Percentiles rank a stretch among this genome's conserved stretches.
These are phyloP conservation scores for Suhomyces sp. DNA, from an alignment of 805 yeast genomes.

Conservation along the genomic window DNA sequence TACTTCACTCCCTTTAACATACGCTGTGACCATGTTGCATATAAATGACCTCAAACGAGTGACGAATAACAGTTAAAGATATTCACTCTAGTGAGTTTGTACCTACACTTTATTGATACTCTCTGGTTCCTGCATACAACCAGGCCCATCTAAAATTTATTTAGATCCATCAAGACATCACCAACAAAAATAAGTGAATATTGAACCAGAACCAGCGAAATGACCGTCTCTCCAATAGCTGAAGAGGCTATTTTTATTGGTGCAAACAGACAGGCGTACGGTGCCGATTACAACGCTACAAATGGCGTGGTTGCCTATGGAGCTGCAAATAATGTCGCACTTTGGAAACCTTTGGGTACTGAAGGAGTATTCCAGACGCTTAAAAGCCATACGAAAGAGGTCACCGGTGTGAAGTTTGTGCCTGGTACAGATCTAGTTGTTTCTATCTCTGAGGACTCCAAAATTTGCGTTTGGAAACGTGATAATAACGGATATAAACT, in stretches of 20 bases:
- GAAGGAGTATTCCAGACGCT: constrained; percentile 55
- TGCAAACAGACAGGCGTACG: constrained; percentile 65
- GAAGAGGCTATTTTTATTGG: constrained; percentile 68
- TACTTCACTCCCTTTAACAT: constrained; percentile 3
- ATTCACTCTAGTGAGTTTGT: too few species aligned
- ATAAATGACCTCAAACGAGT: too few species aligned
- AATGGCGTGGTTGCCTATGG: constrained; percentile 63
- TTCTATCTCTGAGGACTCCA: constrained; percentile 68
- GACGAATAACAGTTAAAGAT: too few species aligned
- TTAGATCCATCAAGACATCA: too few species aligned
- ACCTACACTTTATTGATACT: too few species aligned
- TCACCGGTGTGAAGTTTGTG: constrained; percentile 62
- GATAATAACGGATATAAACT: constrained; percentile 27
- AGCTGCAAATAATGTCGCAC: constrained; percentile 62
- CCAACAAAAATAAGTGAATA: too few species aligned
- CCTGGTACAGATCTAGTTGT: constrained; percentile 47
- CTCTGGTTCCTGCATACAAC: too few species aligned
- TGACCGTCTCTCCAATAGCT: too few species aligned
- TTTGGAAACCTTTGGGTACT: constrained; percentile 59
- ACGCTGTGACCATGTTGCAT: constrained; percentile 15
- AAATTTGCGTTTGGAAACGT: constrained; percentile 59
- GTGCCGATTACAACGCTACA: constrained; percentile 48
- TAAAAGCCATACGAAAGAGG: constrained; percentile 59
- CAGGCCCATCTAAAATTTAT: too few species aligned
- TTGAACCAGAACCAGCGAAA: too few species aligned